Percentiles rank a stretch among this genome's conserved stretches.
Conservation (phyloP, 2,329 filamentous ascomycete species). For the Boeremia exigua region DNA sequence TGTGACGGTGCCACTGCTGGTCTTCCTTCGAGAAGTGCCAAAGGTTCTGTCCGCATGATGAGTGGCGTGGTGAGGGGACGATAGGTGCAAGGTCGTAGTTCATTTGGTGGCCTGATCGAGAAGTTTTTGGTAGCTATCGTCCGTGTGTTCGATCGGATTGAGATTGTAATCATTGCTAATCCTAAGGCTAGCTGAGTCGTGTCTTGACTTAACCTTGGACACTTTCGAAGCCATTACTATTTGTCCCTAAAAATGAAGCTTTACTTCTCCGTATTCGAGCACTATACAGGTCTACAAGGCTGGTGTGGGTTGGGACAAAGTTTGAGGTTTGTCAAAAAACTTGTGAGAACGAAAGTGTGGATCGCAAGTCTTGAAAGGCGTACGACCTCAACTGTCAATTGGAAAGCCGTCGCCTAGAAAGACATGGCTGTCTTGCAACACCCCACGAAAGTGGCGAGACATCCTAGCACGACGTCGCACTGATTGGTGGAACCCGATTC, state of each 20-base stretch:
- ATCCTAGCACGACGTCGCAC: not conserved
- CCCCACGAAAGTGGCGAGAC: constrained; percentile 1
- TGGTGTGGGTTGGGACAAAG: not conserved
- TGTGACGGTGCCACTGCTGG: not conserved
- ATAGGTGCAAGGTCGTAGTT: not conserved
- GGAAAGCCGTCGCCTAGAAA: not conserved
- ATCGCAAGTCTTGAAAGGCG: not conserved
- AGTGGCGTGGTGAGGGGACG: not conserved
- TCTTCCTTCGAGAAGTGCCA: not conserved
- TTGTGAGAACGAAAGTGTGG: not conserved
- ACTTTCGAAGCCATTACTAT: not conserved
- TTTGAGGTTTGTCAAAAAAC: not conserved
- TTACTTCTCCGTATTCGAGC: too few species aligned
- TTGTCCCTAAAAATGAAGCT: too few species aligned
- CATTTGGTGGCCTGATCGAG: not conserved
- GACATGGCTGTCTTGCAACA: constrained; percentile 2
- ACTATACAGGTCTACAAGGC: not conserved
- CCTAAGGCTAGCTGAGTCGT: too few species aligned
- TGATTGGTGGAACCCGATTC: not conserved
- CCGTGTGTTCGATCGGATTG: too few species aligned
- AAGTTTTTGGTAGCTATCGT: not conserved
- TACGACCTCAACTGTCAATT: not conserved
- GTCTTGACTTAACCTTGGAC: too few species aligned
- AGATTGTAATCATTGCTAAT: too few species aligned
- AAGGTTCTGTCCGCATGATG: not conserved